These are phyloP conservation scores for Hirsutella thompsonii DNA, from an alignment of 2,329 filamentous ascomycete species.

Conservation along the genomic window DNA sequence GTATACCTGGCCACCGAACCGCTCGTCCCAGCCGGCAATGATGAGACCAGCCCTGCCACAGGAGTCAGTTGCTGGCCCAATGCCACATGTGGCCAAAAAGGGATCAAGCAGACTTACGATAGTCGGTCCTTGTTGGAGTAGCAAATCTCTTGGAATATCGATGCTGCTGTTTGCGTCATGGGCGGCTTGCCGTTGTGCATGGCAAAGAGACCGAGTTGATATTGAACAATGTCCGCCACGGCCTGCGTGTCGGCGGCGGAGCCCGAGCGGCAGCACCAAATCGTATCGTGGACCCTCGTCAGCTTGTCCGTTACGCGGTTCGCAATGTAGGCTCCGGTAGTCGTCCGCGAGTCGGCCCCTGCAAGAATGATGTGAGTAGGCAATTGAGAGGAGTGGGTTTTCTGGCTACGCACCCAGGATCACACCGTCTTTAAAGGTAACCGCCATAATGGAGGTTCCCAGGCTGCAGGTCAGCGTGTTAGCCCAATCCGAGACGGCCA, in stretches of 20 bases:
- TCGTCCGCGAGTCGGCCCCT: slow-evolving; percentile 94
- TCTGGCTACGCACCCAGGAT: slow-evolving; percentile 55
- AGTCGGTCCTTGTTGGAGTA: slow-evolving; percentile 94
- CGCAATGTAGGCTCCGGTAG: slow-evolving; percentile 94
- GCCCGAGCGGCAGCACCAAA: slow-evolving; percentile 98
- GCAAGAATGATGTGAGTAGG: not conserved
- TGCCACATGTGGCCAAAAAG: no score
- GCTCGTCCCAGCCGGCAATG: slow-evolving; percentile 93
- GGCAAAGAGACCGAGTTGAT: slow-evolving; percentile 86
- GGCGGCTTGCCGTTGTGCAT: slow-evolving; percentile 82
- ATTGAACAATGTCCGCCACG: slow-evolving; percentile 94
- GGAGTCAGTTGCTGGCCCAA: not conserved
- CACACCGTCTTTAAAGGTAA: slow-evolving; percentile 97
- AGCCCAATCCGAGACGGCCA: slow-evolving; percentile 5
- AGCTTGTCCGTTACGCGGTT: slow-evolving; percentile 99
- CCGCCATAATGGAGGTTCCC: slow-evolving; percentile 98
- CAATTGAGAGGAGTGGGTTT: no score
- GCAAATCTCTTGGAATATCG: slow-evolving; percentile 95
- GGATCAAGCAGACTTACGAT: slow-evolving; percentile 46
- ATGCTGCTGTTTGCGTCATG: slow-evolving; percentile 87
- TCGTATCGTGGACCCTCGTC: slow-evolving; percentile 95
- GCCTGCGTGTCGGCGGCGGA: slow-evolving; percentile 97
- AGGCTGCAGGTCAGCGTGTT: slow-evolving; percentile 44
- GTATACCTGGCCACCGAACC: slow-evolving; percentile 94
- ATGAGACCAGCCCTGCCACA: slow-evolving; percentile 78